Evolutionary conservation across 2,329 filamentous ascomycete genomes (phyloP).

Genomic region (Endothia cerciana): DNA sequence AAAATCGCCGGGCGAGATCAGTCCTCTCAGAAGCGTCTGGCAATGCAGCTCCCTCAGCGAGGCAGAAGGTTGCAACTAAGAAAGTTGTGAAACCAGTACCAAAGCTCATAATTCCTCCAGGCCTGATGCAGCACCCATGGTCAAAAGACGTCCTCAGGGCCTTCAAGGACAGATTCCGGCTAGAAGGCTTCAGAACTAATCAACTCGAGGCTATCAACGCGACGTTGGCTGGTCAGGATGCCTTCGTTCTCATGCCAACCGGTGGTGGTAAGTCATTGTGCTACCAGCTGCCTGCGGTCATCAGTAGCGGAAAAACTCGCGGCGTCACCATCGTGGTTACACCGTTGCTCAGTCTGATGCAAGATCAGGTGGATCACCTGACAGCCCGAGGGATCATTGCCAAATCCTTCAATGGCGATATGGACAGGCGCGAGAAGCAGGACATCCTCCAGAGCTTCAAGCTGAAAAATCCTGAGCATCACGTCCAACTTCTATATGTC

Average conservation of each 20-base stretch:
- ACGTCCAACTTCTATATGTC: constrained; percentile 87
- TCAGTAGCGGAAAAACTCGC: constrained; percentile 76
- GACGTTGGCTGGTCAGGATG: constrained; percentile 83
- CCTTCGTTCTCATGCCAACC: constrained; percentile 96
- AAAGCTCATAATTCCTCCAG: constrained; percentile 47
- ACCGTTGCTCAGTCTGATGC: constrained; percentile 92
- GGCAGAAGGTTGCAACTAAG: constrained; percentile 39
- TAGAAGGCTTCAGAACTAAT: constrained; percentile 85
- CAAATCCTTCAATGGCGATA: constrained; percentile 79
- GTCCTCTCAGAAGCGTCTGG: constrained; percentile 55
- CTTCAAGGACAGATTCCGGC: constrained; percentile 81
- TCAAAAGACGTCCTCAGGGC: constrained; percentile 80
- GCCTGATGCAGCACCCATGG: constrained; percentile 74
- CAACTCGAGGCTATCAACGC: constrained; percentile 96
- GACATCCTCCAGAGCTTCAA: constrained; percentile 68
- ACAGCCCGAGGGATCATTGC: constrained; percentile 76
- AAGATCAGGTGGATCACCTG: constrained; percentile 91
- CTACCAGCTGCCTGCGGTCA: constrained; percentile 89
- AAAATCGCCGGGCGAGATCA: constrained; percentile 37
- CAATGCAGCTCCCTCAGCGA: constrained; percentile 43
- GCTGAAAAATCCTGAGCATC: constrained; percentile 69
- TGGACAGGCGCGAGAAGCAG: constrained; percentile 62
- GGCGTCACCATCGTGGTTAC: constrained; percentile 96
- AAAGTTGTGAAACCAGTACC: constrained; percentile 35
- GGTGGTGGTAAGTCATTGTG: constrained; percentile 96